Conservation (phyloP, 2,329 filamentous ascomycete genomes). For the Colletotrichum sp. region DNA sequence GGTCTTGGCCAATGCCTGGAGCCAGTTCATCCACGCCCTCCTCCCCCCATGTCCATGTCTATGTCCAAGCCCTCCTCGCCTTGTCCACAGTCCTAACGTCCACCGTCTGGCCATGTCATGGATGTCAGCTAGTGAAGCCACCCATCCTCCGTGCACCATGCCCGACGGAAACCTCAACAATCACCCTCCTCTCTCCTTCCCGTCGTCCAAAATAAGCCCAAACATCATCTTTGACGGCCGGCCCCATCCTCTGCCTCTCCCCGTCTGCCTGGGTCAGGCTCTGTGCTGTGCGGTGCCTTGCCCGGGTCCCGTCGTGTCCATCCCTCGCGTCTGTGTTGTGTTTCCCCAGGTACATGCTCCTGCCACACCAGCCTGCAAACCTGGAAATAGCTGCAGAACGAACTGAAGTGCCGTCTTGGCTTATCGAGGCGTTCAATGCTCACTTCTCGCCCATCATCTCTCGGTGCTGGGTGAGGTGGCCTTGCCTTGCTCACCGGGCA, state of each 20-base stretch:
- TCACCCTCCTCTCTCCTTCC: background rate
- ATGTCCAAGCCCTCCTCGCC: background rate
- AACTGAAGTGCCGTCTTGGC: background rate
- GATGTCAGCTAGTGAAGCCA: background rate
- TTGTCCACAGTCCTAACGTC: background rate
- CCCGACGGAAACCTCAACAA: slow-evolving; percentile 9
- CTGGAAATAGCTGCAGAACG: background rate
- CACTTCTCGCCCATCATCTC: background rate
- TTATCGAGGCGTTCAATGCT: background rate
- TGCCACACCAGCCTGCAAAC: background rate
- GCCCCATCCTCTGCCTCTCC: slow-evolving; percentile 6
- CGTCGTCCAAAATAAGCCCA: slow-evolving; percentile 18
- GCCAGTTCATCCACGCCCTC: slow-evolving; percentile 1
- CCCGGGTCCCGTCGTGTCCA: background rate
- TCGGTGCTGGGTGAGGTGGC: background rate
- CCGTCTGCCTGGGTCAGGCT: slow-evolving; percentile 10
- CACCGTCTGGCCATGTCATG: background rate
- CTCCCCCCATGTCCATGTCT: background rate
- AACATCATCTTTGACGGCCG: slow-evolving; percentile 3
- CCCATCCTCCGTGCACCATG: background rate
- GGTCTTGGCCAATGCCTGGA: slow-evolving; percentile 1
- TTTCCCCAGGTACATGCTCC: background rate
- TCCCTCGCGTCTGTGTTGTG: background rate
- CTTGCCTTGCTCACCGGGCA: background rate
- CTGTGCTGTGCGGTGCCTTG: background rate